These are phyloP conservation scores for Quercus berberidifolia DNA, from an alignment of 306 rosid species.

Conservation along the genomic window DNA sequence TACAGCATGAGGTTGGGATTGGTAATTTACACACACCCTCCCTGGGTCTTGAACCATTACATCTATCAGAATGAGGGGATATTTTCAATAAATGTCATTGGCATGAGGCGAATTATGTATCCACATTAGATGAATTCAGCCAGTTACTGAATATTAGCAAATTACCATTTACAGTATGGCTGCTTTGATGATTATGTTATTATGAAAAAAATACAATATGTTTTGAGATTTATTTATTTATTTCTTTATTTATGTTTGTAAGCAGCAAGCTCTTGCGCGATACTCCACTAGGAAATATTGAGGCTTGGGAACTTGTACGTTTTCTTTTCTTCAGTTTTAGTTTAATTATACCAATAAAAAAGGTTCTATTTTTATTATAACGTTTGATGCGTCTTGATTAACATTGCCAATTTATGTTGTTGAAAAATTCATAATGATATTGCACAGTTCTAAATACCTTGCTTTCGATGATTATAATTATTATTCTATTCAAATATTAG, in stretches of 20 bases:
- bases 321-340: slow-evolving; percentile 3
- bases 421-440: not conserved
- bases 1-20: not conserved
- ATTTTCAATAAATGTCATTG: too few species aligned
- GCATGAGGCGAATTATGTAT: too few species aligned
- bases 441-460: not conserved
- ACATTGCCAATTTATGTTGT: not conserved
- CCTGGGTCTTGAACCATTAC: too few species aligned
- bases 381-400: not conserved
- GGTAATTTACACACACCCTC: too few species aligned
- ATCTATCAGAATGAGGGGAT: too few species aligned
- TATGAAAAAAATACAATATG: not conserved
- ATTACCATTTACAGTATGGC: not conserved
- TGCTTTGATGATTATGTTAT: not conserved
- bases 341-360: not conserved
- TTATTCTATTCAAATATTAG: not conserved
- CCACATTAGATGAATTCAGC: not conserved
- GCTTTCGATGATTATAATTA: not conserved
- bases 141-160: not conserved
- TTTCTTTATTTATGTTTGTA: slow-evolving; percentile 15
- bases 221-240: not conserved
- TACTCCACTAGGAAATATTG: slow-evolving; percentile 37
- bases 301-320: slow-evolving; percentile 94
- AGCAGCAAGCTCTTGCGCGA: slow-evolving; percentile 54
- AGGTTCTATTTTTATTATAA: not conserved